Conservation (phyloP, 306 rosid genomes). For the Vicia faba region DNA sequence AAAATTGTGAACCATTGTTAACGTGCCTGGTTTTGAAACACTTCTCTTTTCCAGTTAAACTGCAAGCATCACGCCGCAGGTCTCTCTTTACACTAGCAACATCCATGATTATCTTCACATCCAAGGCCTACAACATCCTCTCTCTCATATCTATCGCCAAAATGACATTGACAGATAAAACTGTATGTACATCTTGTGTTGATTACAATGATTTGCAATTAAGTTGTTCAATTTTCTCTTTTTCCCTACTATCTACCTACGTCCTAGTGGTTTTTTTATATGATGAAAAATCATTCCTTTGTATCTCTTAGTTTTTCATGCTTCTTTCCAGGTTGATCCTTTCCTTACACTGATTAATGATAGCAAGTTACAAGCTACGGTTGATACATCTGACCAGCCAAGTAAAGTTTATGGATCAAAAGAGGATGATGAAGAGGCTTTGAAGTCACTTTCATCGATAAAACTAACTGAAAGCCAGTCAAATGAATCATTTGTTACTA, state of each 20-base stretch:
- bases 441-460: constrained; percentile 57
- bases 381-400: constrained; percentile 37
- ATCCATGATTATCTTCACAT: constrained; percentile 77
- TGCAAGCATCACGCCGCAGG: constrained; percentile 86
- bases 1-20: constrained; percentile 27
- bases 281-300: constrained; percentile 25
- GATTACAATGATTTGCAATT: constrained; percentile 25
- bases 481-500: constrained; percentile 64
- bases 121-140: constrained; percentile 69
- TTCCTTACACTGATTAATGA: constrained; percentile 69
- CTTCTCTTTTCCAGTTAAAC: constrained; percentile 54
- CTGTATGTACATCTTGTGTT: constrained; percentile 46
- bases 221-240: constrained; percentile 4
- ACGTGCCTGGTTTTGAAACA: constrained; percentile 38
- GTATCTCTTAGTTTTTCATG: constrained; percentile 27
- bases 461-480: constrained; percentile 64
- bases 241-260: constrained; percentile 4
- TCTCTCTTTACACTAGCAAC: constrained; percentile 83
- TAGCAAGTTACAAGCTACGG: constrained; percentile 64
- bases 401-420: constrained; percentile 63
- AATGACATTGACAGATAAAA: constrained; percentile 57
- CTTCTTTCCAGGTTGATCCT: constrained; percentile 68
- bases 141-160: constrained; percentile 67
- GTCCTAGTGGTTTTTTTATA: constrained; percentile 20
- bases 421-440: constrained; percentile 71